These are phyloP conservation scores for Fusarium pseudonygamai DNA, from an alignment of 2,329 filamentous ascomycete genomes.

Conservation along the genomic window DNA sequence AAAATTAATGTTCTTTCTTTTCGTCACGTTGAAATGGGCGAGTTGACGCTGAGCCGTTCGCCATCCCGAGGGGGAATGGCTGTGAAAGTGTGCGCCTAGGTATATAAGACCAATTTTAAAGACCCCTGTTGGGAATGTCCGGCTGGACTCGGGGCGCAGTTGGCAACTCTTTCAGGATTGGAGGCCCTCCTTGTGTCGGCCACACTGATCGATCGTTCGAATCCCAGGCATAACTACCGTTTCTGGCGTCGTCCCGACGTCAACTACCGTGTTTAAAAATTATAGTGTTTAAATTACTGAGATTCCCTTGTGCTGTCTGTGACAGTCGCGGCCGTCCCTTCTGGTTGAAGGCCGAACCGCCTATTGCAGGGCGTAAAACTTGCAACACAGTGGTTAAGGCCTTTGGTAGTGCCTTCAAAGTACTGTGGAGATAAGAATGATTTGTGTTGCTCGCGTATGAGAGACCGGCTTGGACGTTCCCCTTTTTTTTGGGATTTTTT, in stretches of 20 bases:
- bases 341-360: neutral
- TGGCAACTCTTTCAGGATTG: neutral
- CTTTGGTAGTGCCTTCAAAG: constrained; percentile 29
- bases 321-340: neutral
- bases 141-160: neutral
- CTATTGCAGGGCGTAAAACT: neutral
- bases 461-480: neutral
- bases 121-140: neutral
- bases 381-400: neutral
- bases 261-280: neutral
- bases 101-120: neutral
- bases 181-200: neutral
- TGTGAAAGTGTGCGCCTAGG: neutral
- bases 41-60: neutral
- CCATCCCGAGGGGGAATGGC: too few species aligned
- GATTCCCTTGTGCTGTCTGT: neutral
- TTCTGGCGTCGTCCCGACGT: neutral
- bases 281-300: neutral
- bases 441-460: neutral
- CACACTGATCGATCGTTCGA: constrained; percentile 12
- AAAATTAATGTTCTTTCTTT: neutral
- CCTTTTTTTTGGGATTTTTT: neutral
- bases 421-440: neutral
- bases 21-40: neutral
- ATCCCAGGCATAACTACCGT: constrained; percentile 27